Conservation (phyloP, 2,329 filamentous ascomycete genomes). For the Huntiella savannae region DNA sequence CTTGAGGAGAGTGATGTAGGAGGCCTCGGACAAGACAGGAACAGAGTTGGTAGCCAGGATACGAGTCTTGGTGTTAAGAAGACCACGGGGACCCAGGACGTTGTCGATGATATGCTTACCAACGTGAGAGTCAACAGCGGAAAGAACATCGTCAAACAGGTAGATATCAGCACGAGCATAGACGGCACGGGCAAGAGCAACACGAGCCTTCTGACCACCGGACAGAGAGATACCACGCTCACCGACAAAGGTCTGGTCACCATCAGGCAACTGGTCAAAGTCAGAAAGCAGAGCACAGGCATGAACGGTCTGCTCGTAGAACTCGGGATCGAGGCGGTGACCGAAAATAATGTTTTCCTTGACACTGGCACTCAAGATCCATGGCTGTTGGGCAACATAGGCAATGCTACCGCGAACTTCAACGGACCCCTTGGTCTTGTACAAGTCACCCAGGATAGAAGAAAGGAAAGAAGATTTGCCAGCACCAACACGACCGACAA, state of each 20-base stretch:
- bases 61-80: conserved; percentile 70
- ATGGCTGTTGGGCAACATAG: conserved; percentile 81
- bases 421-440: conserved; percentile 72
- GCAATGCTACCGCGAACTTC: conserved; percentile 65
- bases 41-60: conserved; percentile 93
- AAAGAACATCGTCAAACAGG: conserved; percentile 81
- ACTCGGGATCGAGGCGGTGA: conserved; percentile 77
- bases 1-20: conserved; percentile 70
- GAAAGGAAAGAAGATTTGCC: conserved; percentile 91
- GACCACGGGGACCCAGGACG: conserved; percentile 68
- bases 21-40: conserved; percentile 69
- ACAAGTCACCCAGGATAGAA: conserved; percentile 74
- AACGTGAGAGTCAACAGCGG: conserved; percentile 95
- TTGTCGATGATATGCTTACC: conserved; percentile 88
- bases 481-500: conserved; percentile 84
- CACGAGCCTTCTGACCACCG: conserved; percentile 84
- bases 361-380: conserved; percentile 96
- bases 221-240: conserved; percentile 93
- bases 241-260: conserved; percentile 89
- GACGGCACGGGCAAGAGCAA: conserved; percentile 81
- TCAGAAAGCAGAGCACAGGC: conserved; percentile 84
- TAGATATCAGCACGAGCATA: conserved; percentile 96
- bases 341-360: conserved; percentile 96
- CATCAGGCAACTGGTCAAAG: conserved; percentile 80
- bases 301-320: conserved; percentile 83